Evolutionary conservation across 129 eudicot genomes (phyloP).

Genomic region (Artemisia tridentata): DNA sequence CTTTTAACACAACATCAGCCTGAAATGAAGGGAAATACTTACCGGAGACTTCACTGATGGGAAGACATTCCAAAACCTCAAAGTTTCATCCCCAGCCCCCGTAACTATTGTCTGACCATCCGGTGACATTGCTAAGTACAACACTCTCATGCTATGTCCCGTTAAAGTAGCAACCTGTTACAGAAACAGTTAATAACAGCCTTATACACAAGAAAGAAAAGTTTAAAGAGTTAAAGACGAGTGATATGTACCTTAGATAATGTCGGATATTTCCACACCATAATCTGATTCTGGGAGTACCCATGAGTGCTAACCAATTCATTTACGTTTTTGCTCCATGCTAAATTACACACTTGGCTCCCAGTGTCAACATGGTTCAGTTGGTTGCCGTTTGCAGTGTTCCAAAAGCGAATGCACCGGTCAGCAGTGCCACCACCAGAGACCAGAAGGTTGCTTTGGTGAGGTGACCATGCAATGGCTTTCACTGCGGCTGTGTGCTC

Average conservation of each 20-base stretch:
- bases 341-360: slow-evolving; percentile 97
- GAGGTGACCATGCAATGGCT: slow-evolving; percentile 98
- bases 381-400: slow-evolving; percentile 80
- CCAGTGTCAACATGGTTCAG: slow-evolving; percentile 86
- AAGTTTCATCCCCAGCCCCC: slow-evolving; percentile 96
- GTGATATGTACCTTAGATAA: slow-evolving; percentile 61
- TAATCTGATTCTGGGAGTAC: slow-evolving; percentile 90
- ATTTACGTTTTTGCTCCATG: slow-evolving; percentile 96
- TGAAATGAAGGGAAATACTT: not conserved
- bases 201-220: not conserved
- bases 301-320: slow-evolving; percentile 98
- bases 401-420: slow-evolving; percentile 97
- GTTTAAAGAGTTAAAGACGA: not conserved
- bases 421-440: slow-evolving; percentile 99
- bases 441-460: slow-evolving; percentile 78
- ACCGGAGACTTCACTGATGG: slow-evolving; percentile 87
- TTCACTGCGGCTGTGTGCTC: slow-evolving; percentile 98
- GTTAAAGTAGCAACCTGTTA: slow-evolving; percentile 88
- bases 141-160: slow-evolving; percentile 86
- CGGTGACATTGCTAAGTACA: slow-evolving; percentile 90
- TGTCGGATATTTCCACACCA: slow-evolving; percentile 99
- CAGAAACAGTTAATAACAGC: not conserved
- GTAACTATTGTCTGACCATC: slow-evolving; percentile 99
- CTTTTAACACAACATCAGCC: not conserved
- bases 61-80: slow-evolving; percentile 94